Evolutionary conservation across 371 early-diverging fungal species (phyloP).

Genomic region (Mucor piriformis): DNA sequence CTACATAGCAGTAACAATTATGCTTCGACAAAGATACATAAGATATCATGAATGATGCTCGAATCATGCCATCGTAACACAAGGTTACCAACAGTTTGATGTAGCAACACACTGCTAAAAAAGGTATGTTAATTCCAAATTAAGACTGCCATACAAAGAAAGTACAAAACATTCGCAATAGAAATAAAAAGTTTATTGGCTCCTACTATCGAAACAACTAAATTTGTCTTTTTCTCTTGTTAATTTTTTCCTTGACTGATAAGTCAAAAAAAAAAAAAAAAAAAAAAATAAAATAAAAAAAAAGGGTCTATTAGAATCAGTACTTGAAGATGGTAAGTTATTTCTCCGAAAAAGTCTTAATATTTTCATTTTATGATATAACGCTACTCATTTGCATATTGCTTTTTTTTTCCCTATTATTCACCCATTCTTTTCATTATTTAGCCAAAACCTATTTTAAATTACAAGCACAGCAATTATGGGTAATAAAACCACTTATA

Average conservation of each 20-base stretch:
- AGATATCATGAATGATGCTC: no score
- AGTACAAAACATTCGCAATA: slow-evolving; percentile 11
- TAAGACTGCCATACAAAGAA: slow-evolving; percentile 15
- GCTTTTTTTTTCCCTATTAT: not conserved
- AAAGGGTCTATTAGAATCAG: not conserved
- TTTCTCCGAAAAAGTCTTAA: slow-evolving; percentile 9
- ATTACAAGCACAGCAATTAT: slow-evolving; percentile 12
- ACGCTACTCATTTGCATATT: not conserved
- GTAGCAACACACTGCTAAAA: slow-evolving; percentile 19
- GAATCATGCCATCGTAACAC: not conserved
- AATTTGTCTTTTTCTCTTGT: not conserved
- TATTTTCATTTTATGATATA: not conserved
- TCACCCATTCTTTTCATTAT: not conserved
- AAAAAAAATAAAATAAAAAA: not conserved
- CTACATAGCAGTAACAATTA: no score
- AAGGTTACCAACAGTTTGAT: not conserved
- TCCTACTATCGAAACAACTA: not conserved
- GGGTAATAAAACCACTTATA: slow-evolving; percentile 25
- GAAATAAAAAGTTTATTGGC: not conserved
- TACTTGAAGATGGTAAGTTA: slow-evolving; percentile 17
- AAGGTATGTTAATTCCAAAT: slow-evolving; percentile 10
- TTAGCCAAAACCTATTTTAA: slow-evolving; percentile 2
- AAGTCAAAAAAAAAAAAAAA: not conserved
- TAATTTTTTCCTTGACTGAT: not conserved
- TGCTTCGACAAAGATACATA: no score